Base-by-base conservation (phyloP, 2,329 filamentous ascomycete species). In the Tolypocladium inflatum region DNA sequence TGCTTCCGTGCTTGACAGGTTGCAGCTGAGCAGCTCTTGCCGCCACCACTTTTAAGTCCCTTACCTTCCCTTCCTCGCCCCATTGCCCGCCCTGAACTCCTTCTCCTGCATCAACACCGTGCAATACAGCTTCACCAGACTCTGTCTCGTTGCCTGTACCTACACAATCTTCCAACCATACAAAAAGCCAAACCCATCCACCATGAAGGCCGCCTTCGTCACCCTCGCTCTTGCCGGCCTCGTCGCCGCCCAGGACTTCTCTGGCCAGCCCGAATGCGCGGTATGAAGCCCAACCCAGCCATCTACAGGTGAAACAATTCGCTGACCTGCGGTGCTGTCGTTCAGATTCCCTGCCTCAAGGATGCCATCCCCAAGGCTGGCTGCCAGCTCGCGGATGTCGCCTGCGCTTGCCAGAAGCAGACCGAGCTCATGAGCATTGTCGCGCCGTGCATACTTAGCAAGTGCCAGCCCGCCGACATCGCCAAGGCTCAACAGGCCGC, bases 361-460 rank as follows among this genome's bases (percentile, higher is more conserved):
- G 63, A 68, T 19, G 68, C 68, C 60, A 67, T 78, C 60, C 60
- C 66, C 56, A 59, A 69, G 59, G 67, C 68, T 52, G 73, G 72
- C 64, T 78, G 76, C 65, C 42, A 60, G 4, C 60, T 71, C 62
- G 61, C 60, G 55, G 74, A 77, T 60, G 65, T 69, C 11, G 65
- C 63, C 55, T 78, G 76, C 67, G 69, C 70, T 63, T 78, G 76
- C 66, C 63, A 67, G 2, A 72, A 67, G 57, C 71, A 74, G 65
- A 58, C 58, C 43, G 63, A 67, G 60, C 68, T 75, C 39, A 57
- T 62, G 26, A 57, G 63, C 41, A 58, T 67, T 51, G 67, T 71
- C 57, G 57, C 66, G 15, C 59, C 65, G 21, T 76, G 74, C 64
- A 58, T 74, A 53, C 58, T 68, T 59, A 61, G 64, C 30, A 66